Evolutionary conservation across 768 basidiomycete species (phyloP).

Genomic region (Suillus subalutaceus): DNA sequence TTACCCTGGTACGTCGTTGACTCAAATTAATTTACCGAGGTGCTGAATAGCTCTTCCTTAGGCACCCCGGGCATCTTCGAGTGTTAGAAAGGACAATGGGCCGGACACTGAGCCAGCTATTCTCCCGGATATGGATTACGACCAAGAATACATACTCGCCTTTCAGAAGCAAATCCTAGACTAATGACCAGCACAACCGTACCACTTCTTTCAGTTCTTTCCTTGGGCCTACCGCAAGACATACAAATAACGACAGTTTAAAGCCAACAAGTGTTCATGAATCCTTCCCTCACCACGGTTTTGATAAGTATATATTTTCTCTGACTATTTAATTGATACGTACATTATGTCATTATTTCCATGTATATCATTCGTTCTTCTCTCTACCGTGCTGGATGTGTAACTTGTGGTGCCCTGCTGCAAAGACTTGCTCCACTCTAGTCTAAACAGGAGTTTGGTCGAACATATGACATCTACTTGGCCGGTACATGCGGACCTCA

Average conservation of each 20-base stretch:
- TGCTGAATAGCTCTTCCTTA: slow-evolving; percentile 8
- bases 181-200: background rate
- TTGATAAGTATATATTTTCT: background rate
- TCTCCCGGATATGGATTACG: background rate
- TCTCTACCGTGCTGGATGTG: background rate
- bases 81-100: background rate
- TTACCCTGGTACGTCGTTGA: slow-evolving; percentile 43
- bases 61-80: slow-evolving; percentile 1
- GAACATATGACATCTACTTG: background rate
- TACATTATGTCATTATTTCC: background rate
- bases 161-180: background rate
- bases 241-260: background rate
- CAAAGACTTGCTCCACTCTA: background rate
- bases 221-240: background rate
- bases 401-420: background rate
- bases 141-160: background rate
- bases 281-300: background rate
- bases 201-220: background rate
- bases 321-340: background rate
- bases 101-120: background rate
- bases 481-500: background rate
- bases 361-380: background rate
- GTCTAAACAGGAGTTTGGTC: background rate
- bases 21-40: too few species aligned
- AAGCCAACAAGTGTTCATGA: background rate